phyloP scores from a whole-genome alignment of 306 rosid species.

The Oemleria cerasiformis region DNA sequence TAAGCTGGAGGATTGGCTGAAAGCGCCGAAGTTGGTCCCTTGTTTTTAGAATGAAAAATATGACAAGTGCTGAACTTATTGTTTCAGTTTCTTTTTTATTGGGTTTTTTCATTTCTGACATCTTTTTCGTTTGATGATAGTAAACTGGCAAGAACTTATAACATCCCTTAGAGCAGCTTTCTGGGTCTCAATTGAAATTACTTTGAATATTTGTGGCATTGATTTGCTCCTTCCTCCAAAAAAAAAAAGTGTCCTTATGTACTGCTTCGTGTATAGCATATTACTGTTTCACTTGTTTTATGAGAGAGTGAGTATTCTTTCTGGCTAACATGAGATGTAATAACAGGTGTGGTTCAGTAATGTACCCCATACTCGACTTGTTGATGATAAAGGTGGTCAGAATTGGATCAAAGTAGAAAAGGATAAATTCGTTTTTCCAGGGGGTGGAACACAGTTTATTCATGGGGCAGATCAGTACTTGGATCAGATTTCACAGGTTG shows the following conservation, averaged over 20 bases:
- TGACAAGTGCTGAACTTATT: background rate
- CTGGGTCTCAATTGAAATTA: background rate
- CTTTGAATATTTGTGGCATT: conserved; percentile 1
- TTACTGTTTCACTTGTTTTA: conserved; percentile 7
- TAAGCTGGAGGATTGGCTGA: background rate
- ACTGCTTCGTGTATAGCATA: background rate
- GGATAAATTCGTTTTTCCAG: conserved; percentile 68
- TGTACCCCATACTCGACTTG: conserved; percentile 79
- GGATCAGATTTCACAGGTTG: conserved; percentile 73
- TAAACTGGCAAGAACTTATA: background rate
- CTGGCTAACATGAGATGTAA: conserved; percentile 19
- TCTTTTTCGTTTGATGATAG: background rate
- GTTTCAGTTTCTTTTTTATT: background rate
- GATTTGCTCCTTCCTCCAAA: conserved; percentile 13
- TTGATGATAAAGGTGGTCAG: conserved; percentile 83
- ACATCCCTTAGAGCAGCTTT: background rate
- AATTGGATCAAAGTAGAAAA: conserved; percentile 67
- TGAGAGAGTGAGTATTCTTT: conserved; percentile 10
- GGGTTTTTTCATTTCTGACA: background rate
- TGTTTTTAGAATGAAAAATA: background rate
- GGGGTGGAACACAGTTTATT: conserved; percentile 82
- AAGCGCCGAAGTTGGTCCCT: background rate
- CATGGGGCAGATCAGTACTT: conserved; percentile 74
- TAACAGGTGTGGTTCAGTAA: conserved; percentile 83
- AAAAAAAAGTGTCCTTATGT: background rate